These are phyloP conservation scores for Populus hybrid DNA, from an alignment of 441 rosid genomes.

Conservation along the genomic window DNA sequence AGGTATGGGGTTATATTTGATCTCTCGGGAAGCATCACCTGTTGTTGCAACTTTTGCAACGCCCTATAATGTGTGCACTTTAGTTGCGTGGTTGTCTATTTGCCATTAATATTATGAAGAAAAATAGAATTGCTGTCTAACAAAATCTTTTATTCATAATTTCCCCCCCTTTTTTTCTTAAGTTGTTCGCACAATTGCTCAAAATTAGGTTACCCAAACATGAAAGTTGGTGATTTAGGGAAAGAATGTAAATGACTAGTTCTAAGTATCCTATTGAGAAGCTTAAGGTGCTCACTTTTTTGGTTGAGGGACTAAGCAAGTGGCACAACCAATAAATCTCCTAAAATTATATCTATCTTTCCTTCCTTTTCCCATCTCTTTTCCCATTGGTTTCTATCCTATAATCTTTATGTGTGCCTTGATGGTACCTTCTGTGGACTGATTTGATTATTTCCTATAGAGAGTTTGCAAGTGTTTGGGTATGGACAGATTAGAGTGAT, in stretches of 20 bases:
- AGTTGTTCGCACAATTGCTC: neutral
- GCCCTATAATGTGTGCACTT: neutral
- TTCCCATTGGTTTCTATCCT: neutral
- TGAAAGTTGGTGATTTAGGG: neutral
- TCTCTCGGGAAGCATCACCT: neutral
- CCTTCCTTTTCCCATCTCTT: neutral
- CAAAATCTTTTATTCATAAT: neutral
- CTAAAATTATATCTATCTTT: neutral
- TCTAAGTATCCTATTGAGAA: neutral
- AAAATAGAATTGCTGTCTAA: neutral
- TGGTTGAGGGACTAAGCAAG: neutral
- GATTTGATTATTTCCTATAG: neutral
- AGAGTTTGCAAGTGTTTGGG: neutral
- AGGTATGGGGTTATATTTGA: constrained; percentile 45
- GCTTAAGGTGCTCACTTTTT: no score
- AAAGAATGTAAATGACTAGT: neutral
- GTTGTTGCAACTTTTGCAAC: neutral
- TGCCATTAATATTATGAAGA: neutral
- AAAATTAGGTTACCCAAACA: neutral
- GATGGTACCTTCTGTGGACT: no score
- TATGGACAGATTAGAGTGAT: neutral
- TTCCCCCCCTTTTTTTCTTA: neutral
- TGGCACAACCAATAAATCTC: neutral
- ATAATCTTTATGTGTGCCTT: neutral
- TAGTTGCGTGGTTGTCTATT: neutral